A percentile compares a stretch with the other conserved stretches of the same genome.
These are phyloP conservation scores for Lentithecium fluviatile DNA, from an alignment of 495 filamentous ascomycete genomes.

Conservation along the genomic window DNA sequence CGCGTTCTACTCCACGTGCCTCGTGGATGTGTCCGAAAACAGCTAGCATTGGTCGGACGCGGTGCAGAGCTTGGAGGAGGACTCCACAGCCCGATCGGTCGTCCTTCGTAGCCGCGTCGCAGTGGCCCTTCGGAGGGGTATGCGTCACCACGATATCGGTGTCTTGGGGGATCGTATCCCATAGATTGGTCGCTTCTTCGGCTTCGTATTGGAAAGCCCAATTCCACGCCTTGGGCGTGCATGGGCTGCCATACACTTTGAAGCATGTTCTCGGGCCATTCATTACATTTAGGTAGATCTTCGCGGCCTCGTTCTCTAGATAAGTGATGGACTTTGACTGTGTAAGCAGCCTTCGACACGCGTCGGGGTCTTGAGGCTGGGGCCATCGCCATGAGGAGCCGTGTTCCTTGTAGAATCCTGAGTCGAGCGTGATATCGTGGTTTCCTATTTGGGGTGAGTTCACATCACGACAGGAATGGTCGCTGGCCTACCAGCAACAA, in stretches of 20 bases:
- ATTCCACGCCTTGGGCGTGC: constrained; percentile 58
- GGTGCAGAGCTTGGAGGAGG: constrained; percentile 31
- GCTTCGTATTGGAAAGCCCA: constrained; percentile 73
- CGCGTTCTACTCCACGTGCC: constrained; percentile 50
- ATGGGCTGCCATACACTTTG: constrained; percentile 75
- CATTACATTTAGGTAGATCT: constrained; percentile 56
- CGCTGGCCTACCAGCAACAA: constrained; percentile 53
- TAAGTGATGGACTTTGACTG: constrained; percentile 60
- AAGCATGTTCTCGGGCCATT: constrained; percentile 65
- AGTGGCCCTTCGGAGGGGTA: constrained; percentile 40
- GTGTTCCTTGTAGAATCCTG: constrained; percentile 58
- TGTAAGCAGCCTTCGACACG: constrained; percentile 57
- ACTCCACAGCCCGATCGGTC: constrained; percentile 37
- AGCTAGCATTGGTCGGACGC: constrained; percentile 39
- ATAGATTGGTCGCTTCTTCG: constrained; percentile 51
- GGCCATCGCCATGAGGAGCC: constrained; percentile 60
- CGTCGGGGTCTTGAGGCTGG: constrained; percentile 53
- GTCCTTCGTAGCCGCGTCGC: constrained; percentile 34
- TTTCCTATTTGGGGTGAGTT: constrained; percentile 55
- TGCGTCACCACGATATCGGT: constrained; percentile 44
- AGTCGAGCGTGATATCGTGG: constrained; percentile 75
- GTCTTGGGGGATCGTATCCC: constrained; percentile 42
- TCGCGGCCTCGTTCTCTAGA: constrained; percentile 61
- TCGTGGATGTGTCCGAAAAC: constrained; percentile 46
- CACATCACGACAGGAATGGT: background rate